Evolutionary conservation across 495 filamentous ascomycete genomes (phyloP).

Genomic region (Penicillium parvum): DNA sequence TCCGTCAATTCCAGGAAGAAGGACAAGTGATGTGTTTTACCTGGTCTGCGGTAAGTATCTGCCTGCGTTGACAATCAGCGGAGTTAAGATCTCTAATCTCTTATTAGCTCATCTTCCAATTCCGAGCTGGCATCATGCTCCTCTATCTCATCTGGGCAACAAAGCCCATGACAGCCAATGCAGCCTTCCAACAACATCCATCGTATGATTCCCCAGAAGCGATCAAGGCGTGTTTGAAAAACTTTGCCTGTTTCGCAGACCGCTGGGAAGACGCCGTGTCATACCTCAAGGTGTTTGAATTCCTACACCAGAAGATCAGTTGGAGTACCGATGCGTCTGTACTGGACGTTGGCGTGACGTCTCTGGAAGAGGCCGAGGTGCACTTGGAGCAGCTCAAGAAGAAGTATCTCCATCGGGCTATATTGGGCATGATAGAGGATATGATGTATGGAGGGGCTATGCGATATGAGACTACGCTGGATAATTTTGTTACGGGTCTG

Average conservation of each 20-base stretch:
- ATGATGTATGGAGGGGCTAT: conserved; percentile 20
- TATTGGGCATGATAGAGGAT: conserved; percentile 33
- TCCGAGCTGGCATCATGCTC: conserved; percentile 29
- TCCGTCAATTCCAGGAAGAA: conserved; percentile 27
- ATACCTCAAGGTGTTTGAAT: conserved; percentile 22
- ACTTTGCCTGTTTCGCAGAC: conserved; percentile 21
- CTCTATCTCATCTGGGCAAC: conserved; percentile 31
- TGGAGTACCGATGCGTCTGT: not conserved
- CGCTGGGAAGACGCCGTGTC: conserved; percentile 27
- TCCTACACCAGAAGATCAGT: conserved; percentile 17
- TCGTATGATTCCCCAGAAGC: conserved; percentile 19
- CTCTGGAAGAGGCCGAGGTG: conserved; percentile 16
- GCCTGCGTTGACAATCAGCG: no score
- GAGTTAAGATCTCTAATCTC: conserved; percentile 8
- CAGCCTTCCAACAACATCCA: not conserved
- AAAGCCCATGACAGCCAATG: conserved; percentile 4
- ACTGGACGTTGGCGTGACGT: not conserved
- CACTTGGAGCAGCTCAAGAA: conserved; percentile 23
- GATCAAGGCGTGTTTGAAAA: conserved; percentile 20
- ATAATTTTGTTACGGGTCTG: conserved; percentile 9
- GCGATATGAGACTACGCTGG: conserved; percentile 4
- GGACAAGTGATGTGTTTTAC: conserved; percentile 35
- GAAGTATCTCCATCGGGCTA: conserved; percentile 27
- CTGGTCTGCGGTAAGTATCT: conserved; percentile 30
- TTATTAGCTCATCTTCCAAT: conserved; percentile 30